These are phyloP conservation scores for Rhododendron mucronatum DNA, from an alignment of 148 eudicot genomes.

Conservation along the genomic window DNA sequence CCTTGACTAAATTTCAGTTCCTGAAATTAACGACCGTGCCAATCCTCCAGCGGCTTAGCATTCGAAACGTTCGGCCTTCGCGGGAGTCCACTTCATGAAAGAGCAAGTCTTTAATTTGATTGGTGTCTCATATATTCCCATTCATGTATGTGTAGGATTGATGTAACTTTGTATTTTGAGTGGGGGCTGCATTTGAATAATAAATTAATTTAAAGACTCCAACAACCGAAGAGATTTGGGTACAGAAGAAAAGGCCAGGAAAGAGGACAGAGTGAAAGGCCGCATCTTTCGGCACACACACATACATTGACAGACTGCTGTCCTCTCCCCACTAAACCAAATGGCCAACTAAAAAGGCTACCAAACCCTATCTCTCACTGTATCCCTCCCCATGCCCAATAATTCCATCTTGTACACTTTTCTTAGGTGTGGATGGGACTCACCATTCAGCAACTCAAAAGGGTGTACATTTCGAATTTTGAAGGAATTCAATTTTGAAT, in stretches of 20 bases:
- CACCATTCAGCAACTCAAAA: not conserved
- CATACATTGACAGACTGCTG: not conserved
- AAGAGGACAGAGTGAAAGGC: not conserved
- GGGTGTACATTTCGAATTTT: not conserved
- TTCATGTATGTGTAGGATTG: not conserved
- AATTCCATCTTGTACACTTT: not conserved
- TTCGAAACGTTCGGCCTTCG: not conserved
- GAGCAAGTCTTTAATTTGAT: not conserved
- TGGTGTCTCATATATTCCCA: not conserved
- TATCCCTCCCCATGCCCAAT: not conserved
- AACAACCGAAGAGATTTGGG: not conserved
- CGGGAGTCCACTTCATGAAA: not conserved
- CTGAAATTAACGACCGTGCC: not conserved
- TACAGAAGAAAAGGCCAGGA: not conserved
- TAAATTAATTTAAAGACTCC: not conserved
- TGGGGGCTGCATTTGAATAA: not conserved
- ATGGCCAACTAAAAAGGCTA: not conserved
- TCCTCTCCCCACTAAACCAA: not conserved
- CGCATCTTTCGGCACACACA: not conserved
- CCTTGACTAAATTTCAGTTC: not conserved
- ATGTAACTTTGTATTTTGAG: not conserved
- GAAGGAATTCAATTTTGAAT: not conserved
- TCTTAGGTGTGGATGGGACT: not conserved
- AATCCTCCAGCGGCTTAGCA: not conserved
- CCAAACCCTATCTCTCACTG: not conserved